Evolutionary conservation across 1,284 basidiomycete species (phyloP).

Genomic region (Apiotrichum laibachii): DNA sequence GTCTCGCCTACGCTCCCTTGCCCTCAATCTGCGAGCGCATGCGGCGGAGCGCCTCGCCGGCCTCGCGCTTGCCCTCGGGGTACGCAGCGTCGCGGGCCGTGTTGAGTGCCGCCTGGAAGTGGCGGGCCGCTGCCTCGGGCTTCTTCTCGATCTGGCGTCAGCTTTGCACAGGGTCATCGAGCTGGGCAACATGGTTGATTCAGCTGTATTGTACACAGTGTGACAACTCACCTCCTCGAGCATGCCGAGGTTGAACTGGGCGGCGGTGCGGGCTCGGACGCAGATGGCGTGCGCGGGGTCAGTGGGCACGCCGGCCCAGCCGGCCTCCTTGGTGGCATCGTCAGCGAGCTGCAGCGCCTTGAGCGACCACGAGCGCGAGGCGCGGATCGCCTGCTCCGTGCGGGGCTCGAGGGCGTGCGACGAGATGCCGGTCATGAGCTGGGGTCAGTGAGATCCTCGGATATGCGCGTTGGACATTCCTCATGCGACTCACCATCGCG

Average conservation of each 20-base stretch:
- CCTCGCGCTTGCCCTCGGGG: constrained; percentile 42
- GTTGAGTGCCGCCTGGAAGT: constrained; percentile 34
- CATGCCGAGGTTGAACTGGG: constrained; percentile 49
- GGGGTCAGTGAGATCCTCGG: constrained; percentile 4
- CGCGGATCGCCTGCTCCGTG: constrained; percentile 36
- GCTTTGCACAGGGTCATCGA: constrained; percentile 1
- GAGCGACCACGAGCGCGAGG: constrained; percentile 45
- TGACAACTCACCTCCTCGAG: constrained; percentile 46
- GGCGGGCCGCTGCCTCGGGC: constrained; percentile 25
- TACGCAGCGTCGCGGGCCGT: constrained; percentile 39
- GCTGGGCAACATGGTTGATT: no score
- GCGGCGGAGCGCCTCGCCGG: constrained; percentile 37
- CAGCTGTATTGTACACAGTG: background rate
- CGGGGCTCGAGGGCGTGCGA: constrained; percentile 43
- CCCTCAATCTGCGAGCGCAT: constrained; percentile 3
- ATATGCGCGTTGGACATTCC: no score
- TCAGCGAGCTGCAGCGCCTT: constrained; percentile 43
- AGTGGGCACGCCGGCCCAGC: constrained; percentile 11
- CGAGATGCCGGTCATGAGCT: constrained; percentile 50
- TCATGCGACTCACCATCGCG: background rate
- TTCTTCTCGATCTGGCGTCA: constrained; percentile 40
- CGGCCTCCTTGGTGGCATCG: constrained; percentile 28
- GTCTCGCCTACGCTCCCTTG: background rate
- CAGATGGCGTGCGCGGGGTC: constrained; percentile 34
- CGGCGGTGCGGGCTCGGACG: constrained; percentile 38